phyloP scores from a whole-genome alignment of 768 basidiomycete genomes.

The Kwoniella dejecticola region DNA sequence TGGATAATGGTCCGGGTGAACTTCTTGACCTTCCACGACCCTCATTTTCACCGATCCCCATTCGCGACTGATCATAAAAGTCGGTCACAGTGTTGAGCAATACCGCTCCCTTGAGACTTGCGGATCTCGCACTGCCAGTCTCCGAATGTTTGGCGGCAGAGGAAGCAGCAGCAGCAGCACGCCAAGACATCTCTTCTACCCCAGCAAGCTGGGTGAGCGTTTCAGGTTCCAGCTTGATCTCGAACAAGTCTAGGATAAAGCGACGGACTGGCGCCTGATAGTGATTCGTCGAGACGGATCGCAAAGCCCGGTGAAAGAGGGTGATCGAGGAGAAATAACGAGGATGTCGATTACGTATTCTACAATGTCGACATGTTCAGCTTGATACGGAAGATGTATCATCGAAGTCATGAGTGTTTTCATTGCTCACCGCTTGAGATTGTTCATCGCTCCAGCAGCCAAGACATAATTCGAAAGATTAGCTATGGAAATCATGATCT shows the following conservation, averaged over 20 bases:
- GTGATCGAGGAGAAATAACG: constrained; percentile 73
- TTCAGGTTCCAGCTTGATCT: constrained; percentile 63
- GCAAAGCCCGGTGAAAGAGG: constrained; percentile 80
- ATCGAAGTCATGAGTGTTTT: background rate
- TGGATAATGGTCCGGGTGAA: constrained; percentile 14
- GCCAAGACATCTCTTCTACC: constrained; percentile 4
- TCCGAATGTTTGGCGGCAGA: too few relatives aligned
- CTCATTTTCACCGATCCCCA: constrained; percentile 1
- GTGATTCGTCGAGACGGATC: constrained; percentile 82
- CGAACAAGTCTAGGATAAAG: constrained; percentile 91
- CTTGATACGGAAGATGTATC: too few relatives aligned
- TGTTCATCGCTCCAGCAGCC: constrained; percentile 88
- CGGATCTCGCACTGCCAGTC: too few relatives aligned
- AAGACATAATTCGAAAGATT: constrained; percentile 95
- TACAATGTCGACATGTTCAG: too few relatives aligned
- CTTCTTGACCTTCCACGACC: constrained; percentile 8
- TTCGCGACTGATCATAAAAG: too few relatives aligned
- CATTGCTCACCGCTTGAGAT: constrained; percentile 71
- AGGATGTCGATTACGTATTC: constrained; percentile 61
- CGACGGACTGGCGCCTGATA: constrained; percentile 89
- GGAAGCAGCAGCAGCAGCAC: too few relatives aligned
- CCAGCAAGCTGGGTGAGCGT: constrained; percentile 24
- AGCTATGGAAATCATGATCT: constrained; percentile 84
- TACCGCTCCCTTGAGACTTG: too few relatives aligned
- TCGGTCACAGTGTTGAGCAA: too few relatives aligned